Evolutionary conservation across 495 filamentous ascomycete genomes (phyloP), one percentile per base, ranked within the genome.

Genomic region (Thermothielavioides terrestris): DNA sequence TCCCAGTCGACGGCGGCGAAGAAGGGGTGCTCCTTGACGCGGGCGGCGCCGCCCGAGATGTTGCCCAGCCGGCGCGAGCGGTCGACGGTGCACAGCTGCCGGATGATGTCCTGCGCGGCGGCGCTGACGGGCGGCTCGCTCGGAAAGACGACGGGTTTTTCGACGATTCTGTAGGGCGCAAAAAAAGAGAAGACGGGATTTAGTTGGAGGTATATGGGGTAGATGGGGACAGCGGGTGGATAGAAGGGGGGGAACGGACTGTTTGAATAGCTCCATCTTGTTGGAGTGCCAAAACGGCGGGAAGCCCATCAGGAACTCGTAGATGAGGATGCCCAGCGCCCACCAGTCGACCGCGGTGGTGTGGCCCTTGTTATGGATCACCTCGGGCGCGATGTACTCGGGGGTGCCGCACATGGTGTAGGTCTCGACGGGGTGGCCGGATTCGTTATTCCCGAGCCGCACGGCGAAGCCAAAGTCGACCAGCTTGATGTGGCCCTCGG

Each of bases 391-490:
- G 17, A 98, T 77, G 65, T 98, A 98, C 61, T 98, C 92, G 22
- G 91, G 92, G 0, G 92, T 98, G 20, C 92, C 92, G 60, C 92
- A 97, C 3, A 96, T 77, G 6, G 92, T 98, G 64, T 96, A 97
- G 4, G 91, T 98, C 71, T 95, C 89, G 56, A 80, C 82, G 72
- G 69, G 65, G 49, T 66, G 63, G 32, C 67, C 62, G 47, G 59
- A 56, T 46, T 64, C 67, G 57, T 66, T 65, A 42, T 68, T 68
- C 23, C 80, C 81, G 21, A 89, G 64, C 56, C 83, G 76, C 72
- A 97, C 97, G 25, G 92, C 92, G 62, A 98, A 97, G 0, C 92
- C 92, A 68, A 98, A 98, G 67, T 98, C 92, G n/a, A 97, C 91
- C 30, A 97, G 75, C 67, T 92, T 95, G 61, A 98, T 80, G 67